Percentiles rank a stretch among this genome's conserved stretches.
These are phyloP conservation scores for Protomyces pachydermus DNA, from an alignment of 1,139 yeast genomes.

Conservation along the genomic window DNA sequence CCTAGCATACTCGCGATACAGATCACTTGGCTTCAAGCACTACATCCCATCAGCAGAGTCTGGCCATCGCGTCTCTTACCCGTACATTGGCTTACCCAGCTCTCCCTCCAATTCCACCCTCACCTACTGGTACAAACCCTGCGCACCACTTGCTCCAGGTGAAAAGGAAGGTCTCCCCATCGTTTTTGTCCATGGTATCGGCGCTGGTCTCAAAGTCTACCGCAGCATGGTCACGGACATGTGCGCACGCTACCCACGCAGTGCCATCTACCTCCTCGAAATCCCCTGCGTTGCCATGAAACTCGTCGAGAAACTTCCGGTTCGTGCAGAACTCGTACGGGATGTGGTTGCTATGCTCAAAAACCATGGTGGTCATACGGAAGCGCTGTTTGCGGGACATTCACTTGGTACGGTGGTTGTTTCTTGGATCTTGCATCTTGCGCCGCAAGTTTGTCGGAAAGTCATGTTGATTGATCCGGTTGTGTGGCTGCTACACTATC, in stretches of 20 bases:
- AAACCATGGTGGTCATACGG: neutral
- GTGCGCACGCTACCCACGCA: slow-evolving; percentile 7
- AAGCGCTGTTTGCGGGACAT: slow-evolving; percentile 22
- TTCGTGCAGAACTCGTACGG: slow-evolving; percentile 12
- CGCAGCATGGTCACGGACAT: slow-evolving; percentile 9
- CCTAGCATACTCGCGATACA: slow-evolving; percentile 10
- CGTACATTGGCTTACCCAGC: slow-evolving; percentile 19
- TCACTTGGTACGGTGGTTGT: slow-evolving; percentile 25
- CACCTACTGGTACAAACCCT: slow-evolving; percentile 23
- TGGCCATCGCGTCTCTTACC: slow-evolving; percentile 20
- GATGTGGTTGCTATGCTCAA: slow-evolving; percentile 12
- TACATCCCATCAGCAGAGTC: slow-evolving; percentile 13
- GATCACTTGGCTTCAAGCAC: slow-evolving; percentile 12
- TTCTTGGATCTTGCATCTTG: slow-evolving; percentile 21
- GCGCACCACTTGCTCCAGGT: neutral
- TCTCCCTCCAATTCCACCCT: slow-evolving; percentile 13
- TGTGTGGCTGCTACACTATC: slow-evolving; percentile 19
- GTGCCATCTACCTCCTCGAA: slow-evolving; percentile 24
- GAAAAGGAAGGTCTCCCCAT: slow-evolving; percentile 15
- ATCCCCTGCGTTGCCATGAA: slow-evolving; percentile 23
- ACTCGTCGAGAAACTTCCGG: slow-evolving; percentile 16
- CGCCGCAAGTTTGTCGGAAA: slow-evolving; percentile 5
- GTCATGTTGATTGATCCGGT: slow-evolving; percentile 27
- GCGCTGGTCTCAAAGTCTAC: slow-evolving; percentile 27
- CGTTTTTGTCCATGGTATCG: slow-evolving; percentile 27